Percentiles rank a stretch among this genome's conserved stretches.
phyloP scores from a whole-genome alignment of 352 stramenopile species.

The Globisporangium lucens region DNA sequence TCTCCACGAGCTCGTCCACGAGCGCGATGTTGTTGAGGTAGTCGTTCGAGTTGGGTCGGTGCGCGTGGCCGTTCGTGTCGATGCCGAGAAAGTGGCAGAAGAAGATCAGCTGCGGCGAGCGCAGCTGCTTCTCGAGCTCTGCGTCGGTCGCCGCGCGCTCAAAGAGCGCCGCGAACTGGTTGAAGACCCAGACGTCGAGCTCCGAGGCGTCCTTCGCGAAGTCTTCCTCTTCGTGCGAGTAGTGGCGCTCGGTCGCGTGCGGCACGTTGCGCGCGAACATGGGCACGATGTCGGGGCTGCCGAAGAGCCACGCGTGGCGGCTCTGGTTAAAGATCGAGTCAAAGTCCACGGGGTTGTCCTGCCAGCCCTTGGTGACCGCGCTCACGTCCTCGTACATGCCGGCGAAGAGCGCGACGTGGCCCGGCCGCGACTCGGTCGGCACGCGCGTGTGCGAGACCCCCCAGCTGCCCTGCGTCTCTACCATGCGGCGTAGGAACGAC shows the following conservation, averaged over 20 bases:
- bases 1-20: conserved; percentile 76
- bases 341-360: conserved; percentile 86
- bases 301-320: conserved; percentile 58
- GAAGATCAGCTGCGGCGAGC: conserved; percentile 47
- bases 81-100: conserved; percentile 86
- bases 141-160: conserved; percentile 19
- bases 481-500: conserved; percentile 61
- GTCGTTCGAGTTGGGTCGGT: conserved; percentile 69
- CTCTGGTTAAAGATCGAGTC: conserved; percentile 88
- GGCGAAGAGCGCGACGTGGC: conserved; percentile 82
- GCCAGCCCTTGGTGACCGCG: conserved; percentile 85
- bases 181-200: conserved; percentile 79
- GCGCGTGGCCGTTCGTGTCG: conserved; percentile 83
- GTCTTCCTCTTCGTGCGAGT: conserved; percentile 78
- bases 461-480: conserved; percentile 56
- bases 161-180: conserved; percentile 47
- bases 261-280: conserved; percentile 82
- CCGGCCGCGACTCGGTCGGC: conserved; percentile 80
- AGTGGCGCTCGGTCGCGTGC: conserved; percentile 64
- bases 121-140: conserved; percentile 34
- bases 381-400: conserved; percentile 89
- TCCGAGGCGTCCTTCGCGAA: conserved; percentile 77
- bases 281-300: conserved; percentile 82
- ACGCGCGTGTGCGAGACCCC: conserved; percentile 86
- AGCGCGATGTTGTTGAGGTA: conserved; percentile 86